Evolutionary conservation across 495 filamentous ascomycete species (phyloP), one percentile per base, ranked within the genome.

Genomic region (Aspergillus wentii): DNA sequence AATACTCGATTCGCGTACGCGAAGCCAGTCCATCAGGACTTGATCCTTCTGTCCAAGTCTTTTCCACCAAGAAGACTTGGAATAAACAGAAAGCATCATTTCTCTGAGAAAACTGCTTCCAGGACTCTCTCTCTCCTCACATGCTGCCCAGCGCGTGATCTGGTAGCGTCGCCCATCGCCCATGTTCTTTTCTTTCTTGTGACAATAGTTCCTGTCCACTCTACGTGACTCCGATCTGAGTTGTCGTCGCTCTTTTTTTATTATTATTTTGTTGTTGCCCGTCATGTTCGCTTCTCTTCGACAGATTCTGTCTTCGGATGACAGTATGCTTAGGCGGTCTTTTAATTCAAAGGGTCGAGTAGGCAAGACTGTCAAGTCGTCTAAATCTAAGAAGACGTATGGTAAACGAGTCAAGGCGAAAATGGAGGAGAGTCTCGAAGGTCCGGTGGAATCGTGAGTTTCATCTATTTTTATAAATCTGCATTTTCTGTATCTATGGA

Each of bases 271-370:
- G n/a, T n/a, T n/a, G n/a, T n/a, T n/a, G n/a, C n/a, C n/a, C n/a
- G n/a, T n/a, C n/a, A n/a, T n/a, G n/a, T n/a, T n/a, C n/a, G n/a
- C n/a, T n/a, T n/a, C n/a, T n/a, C n/a, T n/a, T n/a, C n/a, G n/a
- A n/a, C n/a, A n/a, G n/a, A n/a, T n/a, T n/a, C n/a, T n/a, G n/a
- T n/a, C n/a, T n/a, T n/a, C n/a, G n/a, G n/a, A n/a, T n/a, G n/a
- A n/a, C n/a, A n/a, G n/a, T n/a, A n/a, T 90, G 85, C 89, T 90
- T 73, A 87, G 82, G 61, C 84, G 85, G 59, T 87, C 85, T 51
- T 89, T 90, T 70, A 69, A 72, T 57, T 78, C 77, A 38, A 82
- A 78, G 64, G 75, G 84, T 62, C 80, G 84, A 43, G 83, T 83
- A 58, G 79, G 80, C 60, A 92, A 94, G 76, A 72, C 82, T 64